phyloP scores from a whole-genome alignment of 768 basidiomycete species.

The Boletus eberwhitei region DNA sequence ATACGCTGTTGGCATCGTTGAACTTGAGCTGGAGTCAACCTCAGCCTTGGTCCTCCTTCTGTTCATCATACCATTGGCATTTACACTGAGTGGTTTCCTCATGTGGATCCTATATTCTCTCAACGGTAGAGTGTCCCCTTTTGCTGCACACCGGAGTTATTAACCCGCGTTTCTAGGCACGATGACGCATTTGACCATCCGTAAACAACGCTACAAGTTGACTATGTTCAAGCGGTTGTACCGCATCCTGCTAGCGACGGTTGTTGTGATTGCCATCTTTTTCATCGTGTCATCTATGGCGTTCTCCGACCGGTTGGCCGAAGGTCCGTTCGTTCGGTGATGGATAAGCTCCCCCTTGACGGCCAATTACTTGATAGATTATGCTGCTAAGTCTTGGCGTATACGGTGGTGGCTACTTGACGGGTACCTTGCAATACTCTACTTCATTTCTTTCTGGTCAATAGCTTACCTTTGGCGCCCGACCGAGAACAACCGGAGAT shows the following conservation, averaged over 20 bases:
- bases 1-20: slow-evolving; percentile 93
- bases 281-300: slow-evolving; percentile 91
- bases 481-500: slow-evolving; percentile 84
- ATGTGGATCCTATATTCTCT: slow-evolving; percentile 93
- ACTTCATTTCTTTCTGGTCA: slow-evolving; percentile 71
- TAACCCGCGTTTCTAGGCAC: slow-evolving; percentile 55
- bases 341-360: not conserved
- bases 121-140: slow-evolving; percentile 55
- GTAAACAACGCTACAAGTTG: slow-evolving; percentile 85
- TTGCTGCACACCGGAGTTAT: not conserved
- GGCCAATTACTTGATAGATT: slow-evolving; percentile 52
- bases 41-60: slow-evolving; percentile 80
- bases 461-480: slow-evolving; percentile 95
- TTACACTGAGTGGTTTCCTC: slow-evolving; percentile 93
- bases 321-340: slow-evolving; percentile 51
- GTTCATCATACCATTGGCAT: slow-evolving; percentile 91
- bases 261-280: slow-evolving; percentile 80
- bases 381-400: slow-evolving; percentile 87
- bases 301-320: slow-evolving; percentile 86
- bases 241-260: slow-evolving; percentile 78
- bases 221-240: slow-evolving; percentile 87
- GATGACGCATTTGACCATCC: slow-evolving; percentile 76
- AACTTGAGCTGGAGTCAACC: slow-evolving; percentile 87
- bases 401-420: slow-evolving; percentile 96
- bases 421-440: slow-evolving; percentile 89